Evolutionary conservation across 2,329 filamentous ascomycete genomes (phyloP), one percentile per base, ranked within the genome.

Genomic region (Penicillium hordei): DNA sequence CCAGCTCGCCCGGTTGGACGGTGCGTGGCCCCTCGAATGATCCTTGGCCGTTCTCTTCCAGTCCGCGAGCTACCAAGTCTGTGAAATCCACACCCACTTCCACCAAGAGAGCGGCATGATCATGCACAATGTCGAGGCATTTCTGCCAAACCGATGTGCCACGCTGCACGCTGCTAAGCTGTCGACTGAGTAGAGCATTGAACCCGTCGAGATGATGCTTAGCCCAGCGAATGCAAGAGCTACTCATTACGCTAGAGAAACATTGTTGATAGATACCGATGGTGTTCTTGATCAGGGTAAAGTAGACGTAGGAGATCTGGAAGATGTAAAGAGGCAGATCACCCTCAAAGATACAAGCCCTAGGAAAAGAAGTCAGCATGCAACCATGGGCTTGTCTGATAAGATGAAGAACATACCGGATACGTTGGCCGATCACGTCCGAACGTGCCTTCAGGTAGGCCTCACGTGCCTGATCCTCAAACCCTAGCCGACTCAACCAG

Each of bases 221-320:
- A n/a, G 92, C 93, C 94, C 94, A 99, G 71, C 93, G 95, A 68
- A 99, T 93, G 67, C 92, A 96, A 0, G 93, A 92, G 68, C 91
- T 96, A 83, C 94, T 95, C 80, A 94, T 91, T 15, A 87, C 82
- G 27, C 90, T 83, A 12, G 92, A 88, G 72, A 97, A 97, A 72
- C 91, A 96, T 52, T 78, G 76, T 79, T 96, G 91, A 75, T 94
- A 97, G 69, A 90, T 93, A 69, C 85, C 84, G 59, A 97, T 89
- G 0, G 94, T 97, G 76, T 97, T 97, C 66, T 91, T 88, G 71
- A 99, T 93, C 63, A 96, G 84, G 53, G 88, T 92, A 76, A 99
- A 99, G 75, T 96, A 97, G 57, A 96, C 92, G 75, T 92, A 97
- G 2, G 93, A 94, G 46, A 97, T 82, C 72, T 96, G 91, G 82